Evolutionary conservation across 2,329 filamentous ascomycete species (phyloP).

Genomic region (Colletotrichum sp.): DNA sequence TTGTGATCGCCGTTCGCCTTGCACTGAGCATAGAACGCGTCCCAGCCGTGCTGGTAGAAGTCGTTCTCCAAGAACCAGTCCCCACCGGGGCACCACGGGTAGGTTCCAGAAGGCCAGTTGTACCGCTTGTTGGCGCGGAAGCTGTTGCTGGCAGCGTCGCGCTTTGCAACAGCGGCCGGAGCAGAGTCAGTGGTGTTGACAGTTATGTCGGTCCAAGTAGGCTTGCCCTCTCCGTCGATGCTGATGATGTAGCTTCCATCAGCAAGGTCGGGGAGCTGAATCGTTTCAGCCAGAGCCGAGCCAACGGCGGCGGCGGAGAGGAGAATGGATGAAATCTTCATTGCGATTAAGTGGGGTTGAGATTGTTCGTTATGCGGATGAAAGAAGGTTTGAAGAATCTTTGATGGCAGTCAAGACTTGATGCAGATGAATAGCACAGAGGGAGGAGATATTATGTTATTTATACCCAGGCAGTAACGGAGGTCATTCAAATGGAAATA

Average conservation of each 20-base stretch:
- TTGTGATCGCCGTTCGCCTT: background rate
- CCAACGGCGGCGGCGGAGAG: background rate
- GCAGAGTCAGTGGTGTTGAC: background rate
- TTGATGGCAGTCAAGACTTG: background rate
- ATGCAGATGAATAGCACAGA: background rate
- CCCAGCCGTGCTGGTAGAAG: background rate
- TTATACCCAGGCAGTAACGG: accelerated
- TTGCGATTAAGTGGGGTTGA: background rate
- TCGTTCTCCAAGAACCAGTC: background rate
- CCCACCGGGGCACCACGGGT: background rate
- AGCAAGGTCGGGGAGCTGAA: background rate
- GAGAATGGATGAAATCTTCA: background rate
- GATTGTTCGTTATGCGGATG: background rate
- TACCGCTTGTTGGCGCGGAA: background rate
- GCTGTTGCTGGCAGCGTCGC: background rate
- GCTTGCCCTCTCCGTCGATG: background rate
- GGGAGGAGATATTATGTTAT: background rate
- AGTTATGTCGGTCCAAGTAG: background rate
- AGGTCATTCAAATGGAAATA: background rate
- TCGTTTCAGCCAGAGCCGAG: background rate
- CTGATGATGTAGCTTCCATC: background rate
- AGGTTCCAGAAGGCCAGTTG: background rate
- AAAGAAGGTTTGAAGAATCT: background rate
- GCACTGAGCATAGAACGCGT: background rate
- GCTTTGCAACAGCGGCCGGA: background rate